These are phyloP conservation scores for Coniosporium apollinis DNA, from an alignment of 495 filamentous ascomycete genomes.

Conservation along the genomic window DNA sequence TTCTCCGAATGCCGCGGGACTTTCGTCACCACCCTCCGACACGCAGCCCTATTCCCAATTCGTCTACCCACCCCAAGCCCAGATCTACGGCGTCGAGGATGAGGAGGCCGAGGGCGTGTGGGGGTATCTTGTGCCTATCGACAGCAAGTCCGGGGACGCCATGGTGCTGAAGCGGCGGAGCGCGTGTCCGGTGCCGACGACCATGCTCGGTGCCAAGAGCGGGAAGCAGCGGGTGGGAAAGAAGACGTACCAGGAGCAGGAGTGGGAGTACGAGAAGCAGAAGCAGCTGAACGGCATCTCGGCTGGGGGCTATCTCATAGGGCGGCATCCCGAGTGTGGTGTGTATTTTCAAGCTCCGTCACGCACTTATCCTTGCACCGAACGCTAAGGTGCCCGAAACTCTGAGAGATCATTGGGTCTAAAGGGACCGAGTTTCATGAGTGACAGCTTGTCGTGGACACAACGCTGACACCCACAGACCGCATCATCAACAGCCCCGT, in stretches of 20 bases:
- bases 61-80: constrained; percentile 51
- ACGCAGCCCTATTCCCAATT: constrained; percentile 64
- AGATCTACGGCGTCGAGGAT: constrained; percentile 69
- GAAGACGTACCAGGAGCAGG: constrained; percentile 30
- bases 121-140: constrained; percentile 81
- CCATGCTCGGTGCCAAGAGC: constrained; percentile 20
- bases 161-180: constrained; percentile 56
- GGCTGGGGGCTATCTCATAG: constrained; percentile 79
- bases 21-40: constrained; percentile 49
- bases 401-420: too few species aligned
- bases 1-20: constrained; percentile 38
- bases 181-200: constrained; percentile 39
- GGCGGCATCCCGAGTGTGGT: constrained; percentile 91
- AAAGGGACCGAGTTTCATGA: too few species aligned
- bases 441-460: not conserved
- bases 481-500: constrained; percentile 59
- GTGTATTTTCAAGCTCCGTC: too few species aligned
- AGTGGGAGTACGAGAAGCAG: constrained; percentile 40
- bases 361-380: too few species aligned
- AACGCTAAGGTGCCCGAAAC: too few species aligned
- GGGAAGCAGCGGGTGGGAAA: constrained; percentile 16
- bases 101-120: constrained; percentile 82
- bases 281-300: constrained; percentile 40
- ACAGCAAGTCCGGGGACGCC: constrained; percentile 46
- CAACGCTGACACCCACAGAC: too few species aligned